These are phyloP conservation scores for Coemansia sp. DNA, from an alignment of 192 early-diverging fungal genomes.

Conservation along the genomic window DNA sequence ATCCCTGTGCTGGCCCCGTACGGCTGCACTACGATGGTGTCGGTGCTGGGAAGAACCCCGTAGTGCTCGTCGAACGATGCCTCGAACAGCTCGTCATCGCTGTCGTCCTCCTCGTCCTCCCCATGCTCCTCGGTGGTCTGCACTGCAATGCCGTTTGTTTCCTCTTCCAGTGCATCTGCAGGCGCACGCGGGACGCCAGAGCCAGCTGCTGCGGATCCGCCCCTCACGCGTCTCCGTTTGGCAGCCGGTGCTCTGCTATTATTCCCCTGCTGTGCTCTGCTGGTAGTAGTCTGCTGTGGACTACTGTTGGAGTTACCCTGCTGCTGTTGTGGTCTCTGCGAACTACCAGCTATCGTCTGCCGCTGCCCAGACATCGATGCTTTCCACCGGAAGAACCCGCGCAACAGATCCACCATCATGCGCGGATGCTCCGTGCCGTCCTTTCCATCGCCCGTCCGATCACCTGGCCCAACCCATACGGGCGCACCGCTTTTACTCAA, in stretches of 20 bases:
- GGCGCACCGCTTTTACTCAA: constrained; percentile 3
- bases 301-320: not conserved
- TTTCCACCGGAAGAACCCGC: constrained; percentile 80
- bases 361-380: constrained; percentile 49
- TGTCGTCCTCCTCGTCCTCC: not conserved
- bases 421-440: constrained; percentile 22
- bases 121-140: not conserved
- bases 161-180: constrained; percentile 31
- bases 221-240: constrained; percentile 56
- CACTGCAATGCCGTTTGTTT: constrained; percentile 31
- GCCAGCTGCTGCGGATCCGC: constrained; percentile 46
- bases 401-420: constrained; percentile 55
- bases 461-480: not conserved
- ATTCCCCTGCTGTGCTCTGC: too few species aligned
- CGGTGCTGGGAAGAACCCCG: constrained; percentile 26
- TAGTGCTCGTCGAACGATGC: constrained; percentile 31
- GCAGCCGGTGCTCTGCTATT: too few species aligned
- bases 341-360: too few species aligned
- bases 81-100: constrained; percentile 21
- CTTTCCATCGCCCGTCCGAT: not conserved
- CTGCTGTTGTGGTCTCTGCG: not conserved
- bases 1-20: constrained; percentile 50
- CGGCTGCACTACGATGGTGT: constrained; percentile 57
- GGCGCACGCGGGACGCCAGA: constrained; percentile 32
- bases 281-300: not conserved